phyloP scores from a whole-genome alignment of 2,329 filamentous ascomycete species.

The Incumbomyces delicatus region DNA sequence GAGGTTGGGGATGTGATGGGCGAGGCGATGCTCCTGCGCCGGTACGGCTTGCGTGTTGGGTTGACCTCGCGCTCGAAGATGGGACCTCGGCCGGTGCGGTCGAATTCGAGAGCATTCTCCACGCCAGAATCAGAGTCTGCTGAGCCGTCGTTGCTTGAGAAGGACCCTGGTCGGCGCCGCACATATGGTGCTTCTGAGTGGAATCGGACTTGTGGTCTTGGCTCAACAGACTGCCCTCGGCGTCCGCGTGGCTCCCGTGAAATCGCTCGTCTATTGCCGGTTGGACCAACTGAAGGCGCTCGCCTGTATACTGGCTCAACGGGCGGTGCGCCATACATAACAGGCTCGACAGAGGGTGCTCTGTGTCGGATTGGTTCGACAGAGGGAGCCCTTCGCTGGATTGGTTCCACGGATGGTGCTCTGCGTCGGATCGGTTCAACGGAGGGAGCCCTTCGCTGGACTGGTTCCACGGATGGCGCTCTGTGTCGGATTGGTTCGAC shows the following conservation, averaged over 20 bases:
- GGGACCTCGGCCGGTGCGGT: background rate
- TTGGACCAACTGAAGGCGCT: background rate
- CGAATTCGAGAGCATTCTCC: background rate
- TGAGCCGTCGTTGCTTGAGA: conserved; percentile 4
- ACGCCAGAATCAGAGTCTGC: conserved; percentile 1
- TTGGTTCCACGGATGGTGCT: conserved; percentile 4
- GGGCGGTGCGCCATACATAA: background rate
- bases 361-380: conserved; percentile 9
- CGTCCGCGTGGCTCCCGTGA: background rate
- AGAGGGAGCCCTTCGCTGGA: conserved; percentile 11
- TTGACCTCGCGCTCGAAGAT: background rate
- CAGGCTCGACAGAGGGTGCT: conserved; percentile 4
- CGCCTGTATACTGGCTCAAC: background rate
- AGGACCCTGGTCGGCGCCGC: background rate
- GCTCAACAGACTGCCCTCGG: background rate
- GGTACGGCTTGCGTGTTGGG: background rate
- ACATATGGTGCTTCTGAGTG: conserved; percentile 2
- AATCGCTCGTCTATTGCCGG: background rate
- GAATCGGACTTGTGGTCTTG: background rate
- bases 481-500: conserved; percentile 9
- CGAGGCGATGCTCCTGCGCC: conserved; percentile 3
- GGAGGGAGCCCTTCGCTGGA: conserved; percentile 11
- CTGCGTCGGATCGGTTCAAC: conserved; percentile 9
- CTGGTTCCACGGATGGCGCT: conserved; percentile 4
- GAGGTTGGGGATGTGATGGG: conserved; percentile 2